Percentiles rank a stretch among this genome's conserved stretches.
These are phyloP conservation scores for Penicillium subrubescens DNA, from an alignment of 495 filamentous ascomycete species.

Conservation along the genomic window DNA sequence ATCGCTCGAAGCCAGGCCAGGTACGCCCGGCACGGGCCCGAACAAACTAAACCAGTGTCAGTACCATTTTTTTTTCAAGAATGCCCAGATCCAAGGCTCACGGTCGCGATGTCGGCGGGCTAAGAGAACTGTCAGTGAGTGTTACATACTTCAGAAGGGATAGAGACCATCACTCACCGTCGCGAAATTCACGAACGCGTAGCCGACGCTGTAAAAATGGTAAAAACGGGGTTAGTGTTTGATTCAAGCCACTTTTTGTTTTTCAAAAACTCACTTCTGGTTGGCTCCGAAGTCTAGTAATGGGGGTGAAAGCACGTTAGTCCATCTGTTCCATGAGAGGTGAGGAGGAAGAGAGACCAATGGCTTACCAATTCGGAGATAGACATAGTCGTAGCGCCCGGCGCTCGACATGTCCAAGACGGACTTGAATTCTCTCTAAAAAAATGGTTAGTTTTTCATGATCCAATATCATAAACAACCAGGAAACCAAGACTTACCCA, in stretches of 20 bases:
- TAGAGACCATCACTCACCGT: slow-evolving; percentile 56
- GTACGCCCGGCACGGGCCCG: slow-evolving; percentile 66
- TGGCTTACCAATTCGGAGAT: slow-evolving; percentile 78
- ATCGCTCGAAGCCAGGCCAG: slow-evolving; percentile 80
- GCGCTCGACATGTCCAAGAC: slow-evolving; percentile 77
- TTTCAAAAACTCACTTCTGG: slow-evolving; percentile 68
- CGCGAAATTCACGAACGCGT: slow-evolving; percentile 96
- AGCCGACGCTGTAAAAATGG: slow-evolving; percentile 72
- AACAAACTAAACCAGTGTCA: slow-evolving; percentile 65
- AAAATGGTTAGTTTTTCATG: background rate
- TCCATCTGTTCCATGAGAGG: slow-evolving; percentile 88
- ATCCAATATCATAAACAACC: background rate
- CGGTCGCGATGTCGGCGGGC: slow-evolving; percentile 73
- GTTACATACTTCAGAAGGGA: background rate
- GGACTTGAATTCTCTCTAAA: slow-evolving; percentile 59
- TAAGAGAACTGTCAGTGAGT: slow-evolving; percentile 34
- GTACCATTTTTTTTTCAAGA: background rate
- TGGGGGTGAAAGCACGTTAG: slow-evolving; percentile 40
- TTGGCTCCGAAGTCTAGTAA: slow-evolving; percentile 75
- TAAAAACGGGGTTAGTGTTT: slow-evolving; percentile 20
- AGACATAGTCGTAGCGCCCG: slow-evolving; percentile 91
- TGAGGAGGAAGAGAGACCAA: slow-evolving; percentile 19
- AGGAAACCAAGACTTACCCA: slow-evolving; percentile 50
- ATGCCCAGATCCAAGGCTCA: slow-evolving; percentile 36
- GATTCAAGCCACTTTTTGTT: background rate